Percentiles rank a stretch among this genome's conserved stretches.
phyloP scores from a whole-genome alignment of 345 rosid species.

The Luvunga scandens region DNA sequence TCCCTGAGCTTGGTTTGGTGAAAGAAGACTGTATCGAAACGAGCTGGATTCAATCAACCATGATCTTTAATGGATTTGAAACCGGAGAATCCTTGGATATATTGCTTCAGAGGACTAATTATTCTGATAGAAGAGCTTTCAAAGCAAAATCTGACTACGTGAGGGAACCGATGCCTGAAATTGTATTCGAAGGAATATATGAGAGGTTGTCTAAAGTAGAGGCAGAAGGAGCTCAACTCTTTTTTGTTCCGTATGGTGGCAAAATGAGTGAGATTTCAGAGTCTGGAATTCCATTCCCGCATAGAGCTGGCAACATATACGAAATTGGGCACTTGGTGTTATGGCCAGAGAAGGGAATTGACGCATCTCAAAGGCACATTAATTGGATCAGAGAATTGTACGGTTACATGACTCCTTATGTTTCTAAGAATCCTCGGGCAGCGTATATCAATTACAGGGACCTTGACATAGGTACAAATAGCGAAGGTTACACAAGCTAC shows the following conservation, averaged over 20 bases:
- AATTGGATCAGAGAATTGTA: slow-evolving; percentile 47
- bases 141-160: slow-evolving; percentile 71
- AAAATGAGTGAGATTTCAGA: slow-evolving; percentile 29
- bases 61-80: slow-evolving; percentile 50
- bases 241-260: slow-evolving; percentile 72
- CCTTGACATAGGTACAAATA: slow-evolving; percentile 57
- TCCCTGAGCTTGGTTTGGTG: slow-evolving; percentile 41
- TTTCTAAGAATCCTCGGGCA: slow-evolving; percentile 47
- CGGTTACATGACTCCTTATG: slow-evolving; percentile 51
- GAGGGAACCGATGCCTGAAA: slow-evolving; percentile 29
- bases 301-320: slow-evolving; percentile 37
- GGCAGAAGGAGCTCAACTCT: slow-evolving; percentile 19
- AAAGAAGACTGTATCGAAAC: slow-evolving; percentile 34
- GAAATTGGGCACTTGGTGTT: slow-evolving; percentile 22
- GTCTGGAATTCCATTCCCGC: slow-evolving; percentile 35
- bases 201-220: slow-evolving; percentile 48
- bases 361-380: slow-evolving; percentile 17
- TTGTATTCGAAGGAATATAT: slow-evolving; percentile 49
- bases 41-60: slow-evolving; percentile 60
- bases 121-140: slow-evolving; percentile 40
- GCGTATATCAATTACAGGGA: slow-evolving; percentile 72
- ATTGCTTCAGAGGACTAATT: slow-evolving; percentile 51
- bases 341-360: slow-evolving; percentile 27
- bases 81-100: slow-evolving; percentile 33
- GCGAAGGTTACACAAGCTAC: slow-evolving; percentile 24